Conservation (phyloP, 75 land plant genomes). For the Picea glauca region DNA sequence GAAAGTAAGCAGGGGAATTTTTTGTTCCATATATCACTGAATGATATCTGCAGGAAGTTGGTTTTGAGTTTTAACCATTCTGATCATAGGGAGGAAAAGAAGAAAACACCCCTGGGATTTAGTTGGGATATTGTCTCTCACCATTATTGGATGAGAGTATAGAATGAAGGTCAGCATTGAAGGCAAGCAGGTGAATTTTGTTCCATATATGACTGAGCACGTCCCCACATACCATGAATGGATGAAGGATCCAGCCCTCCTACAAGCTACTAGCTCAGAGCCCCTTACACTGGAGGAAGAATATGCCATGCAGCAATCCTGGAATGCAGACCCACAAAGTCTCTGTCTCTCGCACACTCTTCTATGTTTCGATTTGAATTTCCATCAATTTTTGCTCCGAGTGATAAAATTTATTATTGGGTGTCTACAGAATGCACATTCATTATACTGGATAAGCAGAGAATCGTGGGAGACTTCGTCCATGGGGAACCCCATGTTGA, state of each 20-base stretch:
- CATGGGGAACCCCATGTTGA: slow-evolving; percentile 57
- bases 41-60: too few species aligned
- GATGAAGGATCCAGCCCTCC: slow-evolving; percentile 74
- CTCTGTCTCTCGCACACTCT: not conserved
- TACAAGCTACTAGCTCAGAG: slow-evolving; percentile 76
- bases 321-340: slow-evolving; percentile 76
- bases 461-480: slow-evolving; percentile 36
- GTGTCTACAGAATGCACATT: slow-evolving; percentile 69
- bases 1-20: too few species aligned
- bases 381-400: not conserved
- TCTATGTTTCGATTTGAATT: not conserved
- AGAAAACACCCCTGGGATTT: too few species aligned
- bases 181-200: slow-evolving; percentile 63
- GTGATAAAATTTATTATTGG: not conserved
- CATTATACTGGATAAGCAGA: slow-evolving; percentile 65
- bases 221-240: slow-evolving; percentile 72
- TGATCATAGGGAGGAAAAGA: too few species aligned
- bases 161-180: slow-evolving; percentile 38
- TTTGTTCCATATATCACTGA: too few species aligned
- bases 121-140: too few species aligned
- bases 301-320: slow-evolving; percentile 72
- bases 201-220: slow-evolving; percentile 72
- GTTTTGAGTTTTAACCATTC: too few species aligned
- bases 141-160: too few species aligned
- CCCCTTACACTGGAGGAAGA: slow-evolving; percentile 72